A percentile compares a stretch with the other conserved stretches of the same genome.
Evolutionary conservation across 1,284 basidiomycete genomes (phyloP).

Genomic region (Heterobasidion annosum): DNA sequence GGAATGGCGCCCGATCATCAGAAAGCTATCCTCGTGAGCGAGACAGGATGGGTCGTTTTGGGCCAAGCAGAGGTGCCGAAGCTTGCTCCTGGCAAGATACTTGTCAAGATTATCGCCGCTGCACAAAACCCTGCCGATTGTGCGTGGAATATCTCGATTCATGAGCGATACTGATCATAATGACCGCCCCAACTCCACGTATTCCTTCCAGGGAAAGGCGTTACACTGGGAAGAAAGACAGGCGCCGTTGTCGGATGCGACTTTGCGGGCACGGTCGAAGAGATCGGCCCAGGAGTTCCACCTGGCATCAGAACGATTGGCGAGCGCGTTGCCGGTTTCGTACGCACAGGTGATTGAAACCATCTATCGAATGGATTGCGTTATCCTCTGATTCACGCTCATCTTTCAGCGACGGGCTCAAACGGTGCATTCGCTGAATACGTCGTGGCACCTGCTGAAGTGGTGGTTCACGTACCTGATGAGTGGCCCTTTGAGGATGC

Average conservation of each 20-base stretch:
- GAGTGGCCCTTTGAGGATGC: constrained; percentile 21
- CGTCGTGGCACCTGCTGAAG: constrained; percentile 8
- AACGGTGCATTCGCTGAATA: constrained; percentile 26
- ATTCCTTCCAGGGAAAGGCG: constrained; percentile 1
- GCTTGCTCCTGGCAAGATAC: constrained; percentile 4
- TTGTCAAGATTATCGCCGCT: constrained; percentile 6
- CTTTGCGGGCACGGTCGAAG: constrained; percentile 16
- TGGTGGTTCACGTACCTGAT: constrained; percentile 11
- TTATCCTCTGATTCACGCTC: too few relatives aligned
- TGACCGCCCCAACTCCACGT: not conserved
- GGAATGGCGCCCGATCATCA: not conserved
- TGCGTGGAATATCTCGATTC: not conserved
- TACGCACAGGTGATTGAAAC: constrained; percentile 15
- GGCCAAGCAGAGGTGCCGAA: not conserved
- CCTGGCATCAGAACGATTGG: constrained; percentile 15
- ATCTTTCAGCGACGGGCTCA: not conserved
- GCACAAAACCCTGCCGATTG: constrained; percentile 8
- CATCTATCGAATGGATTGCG: not conserved
- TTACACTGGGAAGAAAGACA: not conserved
- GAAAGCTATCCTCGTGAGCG: constrained; percentile 3
- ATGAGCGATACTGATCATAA: not conserved
- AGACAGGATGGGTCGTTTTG: not conserved
- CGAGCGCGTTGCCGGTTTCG: constrained; percentile 19
- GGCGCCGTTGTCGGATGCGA: constrained; percentile 14
- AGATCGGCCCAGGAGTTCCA: constrained; percentile 18